Percentiles rank a stretch among this genome's conserved stretches.
Evolutionary conservation across 2,329 filamentous ascomycete genomes (phyloP).

Genomic region (Fusarium goolgardi): DNA sequence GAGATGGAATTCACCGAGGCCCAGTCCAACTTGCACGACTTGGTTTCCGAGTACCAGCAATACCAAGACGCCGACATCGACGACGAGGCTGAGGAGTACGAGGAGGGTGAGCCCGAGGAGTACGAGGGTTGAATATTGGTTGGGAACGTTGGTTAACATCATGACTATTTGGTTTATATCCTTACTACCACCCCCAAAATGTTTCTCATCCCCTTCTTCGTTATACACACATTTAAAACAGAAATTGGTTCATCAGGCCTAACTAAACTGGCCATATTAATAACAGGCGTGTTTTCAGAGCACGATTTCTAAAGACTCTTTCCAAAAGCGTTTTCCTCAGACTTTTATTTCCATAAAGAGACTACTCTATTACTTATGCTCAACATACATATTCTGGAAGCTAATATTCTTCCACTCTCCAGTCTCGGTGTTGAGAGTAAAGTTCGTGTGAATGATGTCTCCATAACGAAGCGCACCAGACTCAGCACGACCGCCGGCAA

Average conservation of each 20-base stretch:
- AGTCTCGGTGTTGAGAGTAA: conserved; percentile 35
- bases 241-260: conserved; percentile 29
- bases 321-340: neutral
- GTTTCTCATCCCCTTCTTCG: conserved; percentile 20
- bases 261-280: conserved; percentile 21
- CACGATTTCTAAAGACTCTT: neutral
- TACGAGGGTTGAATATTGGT: conserved; percentile 21
- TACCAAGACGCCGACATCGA: conserved; percentile 99
- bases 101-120: conserved; percentile 47
- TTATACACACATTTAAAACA: conserved; percentile 32
- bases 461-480: conserved; percentile 67
- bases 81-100: conserved; percentile 87
- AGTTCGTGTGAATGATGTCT: conserved; percentile 51
- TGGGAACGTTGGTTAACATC: conserved; percentile 20
- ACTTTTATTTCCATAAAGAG: neutral
- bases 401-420: conserved; percentile 24
- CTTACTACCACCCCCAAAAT: conserved; percentile 25
- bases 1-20: conserved; percentile 99
- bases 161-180: conserved; percentile 20
- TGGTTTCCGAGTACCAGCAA: conserved; percentile 99
- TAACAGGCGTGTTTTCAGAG: conserved; percentile 3
- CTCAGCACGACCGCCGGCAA: conserved; percentile 59
- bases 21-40: conserved; percentile 99
- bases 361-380: conserved; percentile 2
- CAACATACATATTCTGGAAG: conserved; percentile 31